Conservation (phyloP, 768 basidiomycete genomes). For the Termitomyces sp. region DNA sequence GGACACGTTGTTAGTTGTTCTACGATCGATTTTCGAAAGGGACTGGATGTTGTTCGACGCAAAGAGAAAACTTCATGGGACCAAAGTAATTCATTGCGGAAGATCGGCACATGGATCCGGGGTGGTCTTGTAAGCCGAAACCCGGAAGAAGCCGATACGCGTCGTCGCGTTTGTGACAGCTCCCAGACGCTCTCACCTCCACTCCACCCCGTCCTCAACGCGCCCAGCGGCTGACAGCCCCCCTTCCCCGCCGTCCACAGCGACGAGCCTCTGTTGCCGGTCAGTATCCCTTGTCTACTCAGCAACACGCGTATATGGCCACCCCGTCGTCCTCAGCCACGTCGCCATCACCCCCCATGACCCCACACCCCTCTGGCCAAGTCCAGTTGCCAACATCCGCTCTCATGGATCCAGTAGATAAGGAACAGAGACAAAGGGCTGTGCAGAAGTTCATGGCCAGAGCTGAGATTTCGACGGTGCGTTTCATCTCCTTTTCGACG, state of each 20-base stretch:
- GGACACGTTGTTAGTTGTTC: not conserved
- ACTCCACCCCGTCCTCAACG: slow-evolving; percentile 26
- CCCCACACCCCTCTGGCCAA: slow-evolving; percentile 39
- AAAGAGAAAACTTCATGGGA: not conserved
- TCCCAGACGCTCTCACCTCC: slow-evolving; percentile 29
- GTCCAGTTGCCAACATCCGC: slow-evolving; percentile 31
- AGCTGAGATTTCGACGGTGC: slow-evolving; percentile 77
- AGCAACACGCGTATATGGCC: slow-evolving; percentile 55
- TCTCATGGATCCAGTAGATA: slow-evolving; percentile 40
- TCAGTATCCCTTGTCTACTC: slow-evolving; percentile 13
- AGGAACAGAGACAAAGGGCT: slow-evolving; percentile 61
- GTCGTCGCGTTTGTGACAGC: slow-evolving; percentile 43
- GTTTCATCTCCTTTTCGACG: slow-evolving; percentile 44
- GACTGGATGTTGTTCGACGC: not conserved
- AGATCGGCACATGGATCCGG: slow-evolving; percentile 24
- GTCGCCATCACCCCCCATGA: slow-evolving; percentile 73
- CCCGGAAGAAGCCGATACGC: slow-evolving; percentile 50
- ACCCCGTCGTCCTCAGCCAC: slow-evolving; percentile 80
- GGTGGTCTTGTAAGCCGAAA: slow-evolving; percentile 32
- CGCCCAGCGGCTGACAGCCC: slow-evolving; percentile 33
- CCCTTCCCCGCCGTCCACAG: slow-evolving; percentile 27
- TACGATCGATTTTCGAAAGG: not conserved
- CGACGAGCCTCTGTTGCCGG: slow-evolving; percentile 23
- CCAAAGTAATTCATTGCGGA: slow-evolving; percentile 18
- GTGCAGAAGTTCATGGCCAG: slow-evolving; percentile 75